Conservation (phyloP, 768 basidiomycete species). For the Rhodotorula paludigena region DNA sequence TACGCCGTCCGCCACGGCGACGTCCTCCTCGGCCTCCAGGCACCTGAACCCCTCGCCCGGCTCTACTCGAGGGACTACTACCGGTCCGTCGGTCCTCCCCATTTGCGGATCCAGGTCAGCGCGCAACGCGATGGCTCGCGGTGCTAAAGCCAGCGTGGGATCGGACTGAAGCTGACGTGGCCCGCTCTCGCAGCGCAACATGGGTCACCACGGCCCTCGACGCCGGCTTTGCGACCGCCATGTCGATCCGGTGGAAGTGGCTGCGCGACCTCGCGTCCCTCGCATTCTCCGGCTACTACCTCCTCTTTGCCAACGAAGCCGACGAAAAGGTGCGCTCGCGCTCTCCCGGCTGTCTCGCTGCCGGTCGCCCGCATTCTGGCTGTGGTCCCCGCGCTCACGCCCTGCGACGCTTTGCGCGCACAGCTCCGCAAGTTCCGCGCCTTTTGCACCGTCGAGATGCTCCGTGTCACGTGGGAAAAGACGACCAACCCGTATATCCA, state of each 20-base stretch:
- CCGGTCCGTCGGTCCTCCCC: constrained; percentile 13
- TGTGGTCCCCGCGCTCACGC: neutral
- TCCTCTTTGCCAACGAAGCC: constrained; percentile 78
- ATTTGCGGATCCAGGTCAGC: neutral
- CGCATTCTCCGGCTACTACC: constrained; percentile 80
- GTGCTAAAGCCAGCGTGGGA: too few relatives aligned
- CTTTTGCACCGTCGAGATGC: constrained; percentile 91
- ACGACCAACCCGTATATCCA: constrained; percentile 85
- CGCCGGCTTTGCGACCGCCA: constrained; percentile 92
- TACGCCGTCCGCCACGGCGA: constrained; percentile 53
- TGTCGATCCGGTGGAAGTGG: constrained; percentile 88
- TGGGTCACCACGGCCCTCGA: constrained; percentile 94
- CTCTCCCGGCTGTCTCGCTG: neutral
- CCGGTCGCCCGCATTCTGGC: neutral
- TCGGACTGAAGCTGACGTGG: neutral
- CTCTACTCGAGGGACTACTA: constrained; percentile 49
- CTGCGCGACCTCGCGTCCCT: constrained; percentile 78
- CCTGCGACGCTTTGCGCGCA: too few relatives aligned
- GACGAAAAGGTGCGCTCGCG: constrained; percentile 78
- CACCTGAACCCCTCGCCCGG: constrained; percentile 85
- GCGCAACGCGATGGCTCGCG: too few relatives aligned
- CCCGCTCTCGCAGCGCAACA: constrained; percentile 61
- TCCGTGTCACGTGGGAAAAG: constrained; percentile 95
- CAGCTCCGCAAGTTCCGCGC: constrained; percentile 88
- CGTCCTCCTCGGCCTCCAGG: constrained; percentile 50